Evolutionary conservation across 352 stramenopile genomes (phyloP).

Genomic region (Phytophthora capsici): DNA sequence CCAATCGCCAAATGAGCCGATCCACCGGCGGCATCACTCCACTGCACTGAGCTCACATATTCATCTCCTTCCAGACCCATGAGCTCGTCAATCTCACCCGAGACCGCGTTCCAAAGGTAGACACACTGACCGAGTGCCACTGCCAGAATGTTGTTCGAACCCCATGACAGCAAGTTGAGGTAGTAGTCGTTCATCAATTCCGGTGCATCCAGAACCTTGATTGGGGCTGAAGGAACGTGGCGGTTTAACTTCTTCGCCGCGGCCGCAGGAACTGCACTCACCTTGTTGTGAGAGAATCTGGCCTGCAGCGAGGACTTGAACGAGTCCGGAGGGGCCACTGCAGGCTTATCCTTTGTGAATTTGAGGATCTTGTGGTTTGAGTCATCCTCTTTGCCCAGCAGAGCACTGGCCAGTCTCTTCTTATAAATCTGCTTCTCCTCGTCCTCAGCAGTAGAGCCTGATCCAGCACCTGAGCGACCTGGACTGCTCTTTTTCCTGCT

Average conservation of each 20-base stretch:
- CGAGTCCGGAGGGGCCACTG: conserved; percentile 89
- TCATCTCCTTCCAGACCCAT: conserved; percentile 89
- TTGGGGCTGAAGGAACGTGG: conserved; percentile 96
- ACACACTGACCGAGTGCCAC: conserved; percentile 97
- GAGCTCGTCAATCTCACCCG: conserved; percentile 96
- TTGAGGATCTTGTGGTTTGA: conserved; percentile 96
- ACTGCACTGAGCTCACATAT: conserved; percentile 98
- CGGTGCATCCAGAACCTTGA: conserved; percentile 97
- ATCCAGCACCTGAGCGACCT: conserved; percentile 14
- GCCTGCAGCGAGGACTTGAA: conserved; percentile 95
- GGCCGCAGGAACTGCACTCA: conserved; percentile 65
- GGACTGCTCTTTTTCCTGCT: conserved; percentile 36
- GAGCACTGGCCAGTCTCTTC: conserved; percentile 74
- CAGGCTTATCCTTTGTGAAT: conserved; percentile 97
- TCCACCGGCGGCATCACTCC: conserved; percentile 87
- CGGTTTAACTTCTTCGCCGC: conserved; percentile 90
- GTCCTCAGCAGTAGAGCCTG: conserved; percentile 46
- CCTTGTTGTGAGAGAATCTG: conserved; percentile 96
- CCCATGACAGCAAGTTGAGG: conserved; percentile 98
- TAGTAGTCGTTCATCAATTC: conserved; percentile 99
- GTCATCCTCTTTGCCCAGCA: conserved; percentile 79
- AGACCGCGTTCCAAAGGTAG: conserved; percentile 98
- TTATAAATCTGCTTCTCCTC: conserved; percentile 87
- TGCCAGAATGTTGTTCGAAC: conserved; percentile 95
- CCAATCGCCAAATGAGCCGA: conserved; percentile 94